Percentiles rank a stretch among this genome's conserved stretches.
Conservation (phyloP, 1,284 basidiomycete genomes). For the Anthracocystis setariae region DNA sequence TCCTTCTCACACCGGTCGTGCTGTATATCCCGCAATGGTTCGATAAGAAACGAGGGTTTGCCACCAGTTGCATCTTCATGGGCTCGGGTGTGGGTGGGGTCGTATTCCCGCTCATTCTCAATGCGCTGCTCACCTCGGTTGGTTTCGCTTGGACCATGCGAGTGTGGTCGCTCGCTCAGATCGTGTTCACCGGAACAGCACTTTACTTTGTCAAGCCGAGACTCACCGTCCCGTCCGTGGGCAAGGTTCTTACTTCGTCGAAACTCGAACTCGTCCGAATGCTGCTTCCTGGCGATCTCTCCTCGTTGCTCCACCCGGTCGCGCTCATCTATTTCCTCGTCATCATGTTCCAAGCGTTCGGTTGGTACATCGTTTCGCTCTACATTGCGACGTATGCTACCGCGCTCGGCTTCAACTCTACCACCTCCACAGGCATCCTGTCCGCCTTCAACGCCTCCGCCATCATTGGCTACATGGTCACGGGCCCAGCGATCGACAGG, state of each 20-base stretch:
- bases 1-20: slow-evolving; percentile 46
- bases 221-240: background rate
- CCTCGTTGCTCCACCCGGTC: slow-evolving; percentile 8
- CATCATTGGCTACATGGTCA: slow-evolving; percentile 47
- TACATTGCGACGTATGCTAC: slow-evolving; percentile 50
- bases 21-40: slow-evolving; percentile 56
- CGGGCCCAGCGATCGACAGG: slow-evolving; percentile 43
- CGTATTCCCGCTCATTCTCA: slow-evolving; percentile 43
- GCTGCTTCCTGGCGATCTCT: slow-evolving; percentile 14
- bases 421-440: slow-evolving; percentile 47
- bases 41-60: slow-evolving; percentile 43
- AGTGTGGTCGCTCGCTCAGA: slow-evolving; percentile 30
- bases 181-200: slow-evolving; percentile 34
- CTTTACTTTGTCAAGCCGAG: slow-evolving; percentile 32
- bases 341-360: slow-evolving; percentile 42
- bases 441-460: slow-evolving; percentile 59
- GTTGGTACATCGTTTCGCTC: slow-evolving; percentile 52
- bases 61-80: slow-evolving; percentile 47
- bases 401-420: slow-evolving; percentile 40
- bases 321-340: slow-evolving; percentile 25
- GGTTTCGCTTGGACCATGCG: slow-evolving; percentile 56
- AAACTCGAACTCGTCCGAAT: slow-evolving; percentile 2
- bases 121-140: slow-evolving; percentile 28
- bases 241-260: slow-evolving; percentile 7
- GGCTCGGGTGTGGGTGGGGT: slow-evolving; percentile 51